These are phyloP conservation scores for Zymoseptoria crescenta DNA, from an alignment of 2,329 filamentous ascomycete genomes.

Conservation along the genomic window DNA sequence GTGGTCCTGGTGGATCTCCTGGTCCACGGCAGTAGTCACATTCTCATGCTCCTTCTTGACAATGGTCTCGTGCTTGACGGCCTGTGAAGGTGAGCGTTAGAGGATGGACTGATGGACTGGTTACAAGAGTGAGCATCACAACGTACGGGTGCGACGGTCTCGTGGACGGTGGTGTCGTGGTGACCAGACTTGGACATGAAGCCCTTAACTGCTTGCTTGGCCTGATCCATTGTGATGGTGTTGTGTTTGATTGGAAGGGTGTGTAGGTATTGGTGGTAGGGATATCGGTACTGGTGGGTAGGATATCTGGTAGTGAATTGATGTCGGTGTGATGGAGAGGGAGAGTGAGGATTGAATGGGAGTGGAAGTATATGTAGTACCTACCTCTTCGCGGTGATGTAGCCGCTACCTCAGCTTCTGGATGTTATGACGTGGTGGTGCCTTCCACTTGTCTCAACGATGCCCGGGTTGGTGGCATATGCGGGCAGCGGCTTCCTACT, in stretches of 20 bases:
- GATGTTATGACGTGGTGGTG: neutral
- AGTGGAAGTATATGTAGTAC: neutral
- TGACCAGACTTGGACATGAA: conserved; percentile 46
- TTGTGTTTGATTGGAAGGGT: conserved; percentile 10
- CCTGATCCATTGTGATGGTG: conserved; percentile 51
- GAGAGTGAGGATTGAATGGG: neutral
- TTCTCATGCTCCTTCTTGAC: conserved; percentile 51
- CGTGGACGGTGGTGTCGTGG: conserved; percentile 63
- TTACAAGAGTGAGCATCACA: conserved; percentile 51
- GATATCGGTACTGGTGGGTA: neutral
- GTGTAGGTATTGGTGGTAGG: conserved; percentile 1
- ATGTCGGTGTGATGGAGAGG: neutral
- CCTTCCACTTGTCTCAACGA: neutral
- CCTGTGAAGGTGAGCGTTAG: neutral
- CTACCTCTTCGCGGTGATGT: neutral
- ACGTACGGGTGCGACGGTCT: conserved; percentile 47
- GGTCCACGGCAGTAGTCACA: conserved; percentile 54
- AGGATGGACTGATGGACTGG: conserved; percentile 8
- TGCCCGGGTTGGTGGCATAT: neutral
- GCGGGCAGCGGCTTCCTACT: no score
- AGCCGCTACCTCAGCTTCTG: neutral
- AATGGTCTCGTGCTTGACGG: conserved; percentile 39
- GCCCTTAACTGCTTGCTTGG: conserved; percentile 53
- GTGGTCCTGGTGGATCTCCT: conserved; percentile 44
- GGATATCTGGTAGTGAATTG: neutral